Conservation (phyloP, 2,329 filamentous ascomycete species). For the Calonectria naviculata region DNA sequence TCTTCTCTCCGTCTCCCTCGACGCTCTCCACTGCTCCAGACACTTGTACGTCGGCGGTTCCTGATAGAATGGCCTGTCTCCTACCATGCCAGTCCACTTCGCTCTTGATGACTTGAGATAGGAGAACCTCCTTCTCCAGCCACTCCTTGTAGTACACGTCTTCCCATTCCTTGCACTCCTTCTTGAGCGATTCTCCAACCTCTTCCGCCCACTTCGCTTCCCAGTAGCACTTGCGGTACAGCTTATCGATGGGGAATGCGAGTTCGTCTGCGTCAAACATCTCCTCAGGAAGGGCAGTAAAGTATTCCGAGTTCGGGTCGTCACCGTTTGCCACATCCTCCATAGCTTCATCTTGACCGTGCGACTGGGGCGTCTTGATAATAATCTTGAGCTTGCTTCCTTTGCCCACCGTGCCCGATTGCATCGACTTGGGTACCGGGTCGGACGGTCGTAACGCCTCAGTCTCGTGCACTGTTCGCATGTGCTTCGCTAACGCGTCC, state of each 20-base stretch:
- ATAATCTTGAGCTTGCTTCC: slow-evolving; percentile 70
- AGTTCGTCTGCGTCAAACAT: slow-evolving; percentile 76
- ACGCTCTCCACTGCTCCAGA: slow-evolving; percentile 44
- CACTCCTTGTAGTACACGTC: slow-evolving; percentile 77
- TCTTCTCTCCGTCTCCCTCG: slow-evolving; percentile 38
- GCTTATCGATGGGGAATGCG: slow-evolving; percentile 65
- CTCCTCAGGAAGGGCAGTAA: slow-evolving; percentile 65
- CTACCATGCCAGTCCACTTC: slow-evolving; percentile 75
- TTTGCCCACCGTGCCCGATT: slow-evolving; percentile 57
- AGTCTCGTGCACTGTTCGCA: slow-evolving; percentile 98
- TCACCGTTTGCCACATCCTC: slow-evolving; percentile 68
- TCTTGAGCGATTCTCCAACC: slow-evolving; percentile 71
- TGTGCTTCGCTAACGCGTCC: slow-evolving; percentile 96
- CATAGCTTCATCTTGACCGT: slow-evolving; percentile 64
- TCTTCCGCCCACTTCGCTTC: slow-evolving; percentile 80
- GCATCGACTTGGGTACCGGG: slow-evolving; percentile 77
- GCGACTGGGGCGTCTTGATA: slow-evolving; percentile 70
- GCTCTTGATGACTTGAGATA: slow-evolving; percentile 76
- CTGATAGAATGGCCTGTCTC: slow-evolving; percentile 64
- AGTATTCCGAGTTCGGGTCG: slow-evolving; percentile 67
- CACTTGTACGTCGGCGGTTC: slow-evolving; percentile 58
- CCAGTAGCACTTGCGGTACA: slow-evolving; percentile 75
- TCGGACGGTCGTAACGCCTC: slow-evolving; percentile 88
- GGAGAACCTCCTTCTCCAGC: slow-evolving; percentile 81
- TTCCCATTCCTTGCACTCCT: slow-evolving; percentile 75